phyloP scores from a whole-genome alignment of 371 early-diverging fungal species.

The Mortierella sp. region DNA sequence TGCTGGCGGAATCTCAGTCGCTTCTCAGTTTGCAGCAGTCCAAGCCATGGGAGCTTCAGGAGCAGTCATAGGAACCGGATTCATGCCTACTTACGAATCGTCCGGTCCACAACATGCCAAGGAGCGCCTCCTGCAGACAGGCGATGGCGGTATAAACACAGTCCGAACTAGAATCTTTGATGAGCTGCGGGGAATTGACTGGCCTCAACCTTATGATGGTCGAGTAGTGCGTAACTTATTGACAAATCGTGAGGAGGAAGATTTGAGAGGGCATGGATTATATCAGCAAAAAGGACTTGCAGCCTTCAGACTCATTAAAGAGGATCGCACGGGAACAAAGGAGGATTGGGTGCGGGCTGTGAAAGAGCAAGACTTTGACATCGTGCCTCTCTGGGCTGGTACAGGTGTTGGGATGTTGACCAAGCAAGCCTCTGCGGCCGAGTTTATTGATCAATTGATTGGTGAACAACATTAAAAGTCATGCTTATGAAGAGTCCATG shows the following conservation, averaged over 20 bases:
- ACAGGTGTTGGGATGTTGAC: constrained; percentile 52
- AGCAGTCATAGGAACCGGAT: constrained; percentile 56
- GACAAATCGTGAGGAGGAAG: constrained; percentile 44
- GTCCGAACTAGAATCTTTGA: constrained; percentile 55
- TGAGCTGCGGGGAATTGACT: constrained; percentile 46
- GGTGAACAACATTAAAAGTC: constrained; percentile 1
- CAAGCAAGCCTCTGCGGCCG: constrained; percentile 38
- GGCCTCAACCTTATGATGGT: constrained; percentile 37
- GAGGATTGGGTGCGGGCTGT: constrained; percentile 31
- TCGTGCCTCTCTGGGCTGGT: constrained; percentile 41
- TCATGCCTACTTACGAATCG: constrained; percentile 45
- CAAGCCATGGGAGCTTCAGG: constrained; percentile 80
- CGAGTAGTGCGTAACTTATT: constrained; percentile 42
- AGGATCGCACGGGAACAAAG: constrained; percentile 34
- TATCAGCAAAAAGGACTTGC: constrained; percentile 20
- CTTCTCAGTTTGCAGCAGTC: constrained; percentile 78
- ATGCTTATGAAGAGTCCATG: not conserved
- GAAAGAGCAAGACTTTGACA: constrained; percentile 32
- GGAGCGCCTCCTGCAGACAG: constrained; percentile 27
- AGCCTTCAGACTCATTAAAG: constrained; percentile 33
- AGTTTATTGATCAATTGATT: constrained; percentile 39
- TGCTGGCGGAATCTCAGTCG: constrained; percentile 85
- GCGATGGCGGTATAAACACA: constrained; percentile 46
- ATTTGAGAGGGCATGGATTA: constrained; percentile 13
- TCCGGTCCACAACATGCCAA: constrained; percentile 39